These are phyloP conservation scores for Leishmania major DNA, from an alignment of 208 protist genomes.

Conservation along the genomic window DNA sequence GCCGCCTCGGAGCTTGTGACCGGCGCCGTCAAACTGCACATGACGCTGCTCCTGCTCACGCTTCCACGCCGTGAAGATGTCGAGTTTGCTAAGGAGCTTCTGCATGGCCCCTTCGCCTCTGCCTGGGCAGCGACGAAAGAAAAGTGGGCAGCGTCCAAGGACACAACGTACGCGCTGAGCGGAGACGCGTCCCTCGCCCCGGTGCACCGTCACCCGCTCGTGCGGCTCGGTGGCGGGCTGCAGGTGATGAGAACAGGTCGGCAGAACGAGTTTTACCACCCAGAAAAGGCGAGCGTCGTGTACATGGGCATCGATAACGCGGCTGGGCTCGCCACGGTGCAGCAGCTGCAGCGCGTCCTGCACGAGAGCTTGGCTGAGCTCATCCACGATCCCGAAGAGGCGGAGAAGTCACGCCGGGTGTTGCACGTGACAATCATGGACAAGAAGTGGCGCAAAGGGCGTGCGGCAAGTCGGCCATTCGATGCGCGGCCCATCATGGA, in stretches of 20 bases:
- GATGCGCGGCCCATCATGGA: slow-evolving; percentile 45
- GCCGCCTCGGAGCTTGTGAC: slow-evolving; percentile 53
- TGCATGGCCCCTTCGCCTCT: slow-evolving; percentile 28
- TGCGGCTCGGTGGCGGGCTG: slow-evolving; percentile 48
- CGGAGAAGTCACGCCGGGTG: slow-evolving; percentile 31
- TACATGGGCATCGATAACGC: slow-evolving; percentile 74
- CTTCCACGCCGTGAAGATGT: slow-evolving; percentile 54
- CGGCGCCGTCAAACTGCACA: slow-evolving; percentile 52
- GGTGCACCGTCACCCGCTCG: slow-evolving; percentile 20
- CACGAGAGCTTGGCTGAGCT: slow-evolving; percentile 61
- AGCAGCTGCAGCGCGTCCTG: slow-evolving; percentile 47
- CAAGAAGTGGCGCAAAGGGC: slow-evolving; percentile 63
- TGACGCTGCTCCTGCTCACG: slow-evolving; percentile 76
- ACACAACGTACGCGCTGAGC: slow-evolving; percentile 15
- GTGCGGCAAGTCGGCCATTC: slow-evolving; percentile 28
- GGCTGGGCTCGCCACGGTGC: slow-evolving; percentile 27
- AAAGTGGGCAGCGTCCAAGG: slow-evolving; percentile 7
- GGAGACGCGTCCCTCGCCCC: slow-evolving; percentile 2
- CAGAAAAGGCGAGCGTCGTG: slow-evolving; percentile 60
- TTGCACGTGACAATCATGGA: slow-evolving; percentile 86
- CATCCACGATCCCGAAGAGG: slow-evolving; percentile 43
- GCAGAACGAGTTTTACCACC: slow-evolving; percentile 24
- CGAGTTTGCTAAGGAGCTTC: slow-evolving; percentile 54
- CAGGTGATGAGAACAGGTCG: slow-evolving; percentile 48
- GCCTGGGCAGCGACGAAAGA: slow-evolving; percentile 28